Conservation (phyloP, 2,329 filamentous ascomycete genomes). For the Aspergillus ochraceus region DNA sequence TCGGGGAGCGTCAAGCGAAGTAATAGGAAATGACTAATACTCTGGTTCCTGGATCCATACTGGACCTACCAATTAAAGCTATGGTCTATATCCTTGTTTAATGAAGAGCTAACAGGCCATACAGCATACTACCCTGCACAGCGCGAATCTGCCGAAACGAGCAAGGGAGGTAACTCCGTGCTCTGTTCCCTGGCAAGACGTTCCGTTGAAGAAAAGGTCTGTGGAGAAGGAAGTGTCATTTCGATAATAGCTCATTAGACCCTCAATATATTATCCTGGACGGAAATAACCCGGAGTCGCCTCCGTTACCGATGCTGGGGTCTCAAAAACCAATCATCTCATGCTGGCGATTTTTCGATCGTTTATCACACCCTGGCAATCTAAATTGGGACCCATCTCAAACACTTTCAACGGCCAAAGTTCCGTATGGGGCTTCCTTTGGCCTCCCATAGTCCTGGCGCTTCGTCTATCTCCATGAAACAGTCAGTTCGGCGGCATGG, state of each 20-base stretch:
- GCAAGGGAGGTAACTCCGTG: background rate
- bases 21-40: background rate
- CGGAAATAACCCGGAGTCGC: background rate
- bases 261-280: background rate
- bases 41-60: background rate
- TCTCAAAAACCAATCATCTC: background rate
- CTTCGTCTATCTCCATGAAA: slow-evolving; percentile 17
- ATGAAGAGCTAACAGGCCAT: background rate
- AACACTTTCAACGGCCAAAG: background rate
- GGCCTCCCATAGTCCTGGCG: slow-evolving; percentile 1
- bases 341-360: background rate
- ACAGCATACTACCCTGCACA: background rate
- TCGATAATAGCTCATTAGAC: background rate
- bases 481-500: slow-evolving; percentile 9
- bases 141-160: background rate
- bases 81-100: background rate
- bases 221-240: background rate
- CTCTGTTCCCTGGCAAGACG: background rate
- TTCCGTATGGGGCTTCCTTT: background rate
- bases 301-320: background rate
- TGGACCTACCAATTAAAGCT: background rate
- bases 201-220: background rate
- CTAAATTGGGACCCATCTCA: background rate
- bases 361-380: background rate
- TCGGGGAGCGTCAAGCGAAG: background rate